These are phyloP conservation scores for Paragyromitra xinjiangensis DNA, from an alignment of 495 filamentous ascomycete species.

Conservation along the genomic window DNA sequence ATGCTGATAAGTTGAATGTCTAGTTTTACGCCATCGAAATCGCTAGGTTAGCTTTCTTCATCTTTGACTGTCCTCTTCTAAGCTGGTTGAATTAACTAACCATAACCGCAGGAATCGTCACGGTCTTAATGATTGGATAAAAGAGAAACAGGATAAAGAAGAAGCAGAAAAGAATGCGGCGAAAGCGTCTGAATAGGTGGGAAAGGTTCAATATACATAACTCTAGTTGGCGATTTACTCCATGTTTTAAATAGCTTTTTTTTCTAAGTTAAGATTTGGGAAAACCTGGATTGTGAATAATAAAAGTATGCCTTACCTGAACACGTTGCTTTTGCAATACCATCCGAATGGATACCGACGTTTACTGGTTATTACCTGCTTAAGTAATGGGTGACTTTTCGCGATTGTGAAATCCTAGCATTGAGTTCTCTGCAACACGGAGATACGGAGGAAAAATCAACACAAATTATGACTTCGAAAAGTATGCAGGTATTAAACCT, in stretches of 20 bases:
- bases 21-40: conserved; percentile 96
- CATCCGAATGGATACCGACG: neutral
- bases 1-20: neutral
- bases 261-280: conserved; percentile 42
- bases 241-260: neutral
- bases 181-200: conserved; percentile 40
- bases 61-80: conserved; percentile 35
- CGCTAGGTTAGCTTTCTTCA: conserved; percentile 67
- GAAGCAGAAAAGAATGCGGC: conserved; percentile 57
- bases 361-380: neutral
- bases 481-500: neutral
- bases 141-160: conserved; percentile 73
- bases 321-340: neutral
- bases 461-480: neutral
- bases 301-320: neutral
- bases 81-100: conserved; percentile 15
- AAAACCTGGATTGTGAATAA: conserved; percentile 15
- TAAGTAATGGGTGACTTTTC: conserved; percentile 10
- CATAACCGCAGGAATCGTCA: conserved; percentile 71
- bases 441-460: neutral
- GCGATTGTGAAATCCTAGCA: neutral
- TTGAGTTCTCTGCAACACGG: neutral
- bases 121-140: conserved; percentile 96
- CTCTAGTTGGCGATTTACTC: neutral
- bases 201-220: conserved; percentile 34